Evolutionary conservation across 2,329 filamentous ascomycete species (phyloP).

Genomic region (Botrytis cinerea): DNA sequence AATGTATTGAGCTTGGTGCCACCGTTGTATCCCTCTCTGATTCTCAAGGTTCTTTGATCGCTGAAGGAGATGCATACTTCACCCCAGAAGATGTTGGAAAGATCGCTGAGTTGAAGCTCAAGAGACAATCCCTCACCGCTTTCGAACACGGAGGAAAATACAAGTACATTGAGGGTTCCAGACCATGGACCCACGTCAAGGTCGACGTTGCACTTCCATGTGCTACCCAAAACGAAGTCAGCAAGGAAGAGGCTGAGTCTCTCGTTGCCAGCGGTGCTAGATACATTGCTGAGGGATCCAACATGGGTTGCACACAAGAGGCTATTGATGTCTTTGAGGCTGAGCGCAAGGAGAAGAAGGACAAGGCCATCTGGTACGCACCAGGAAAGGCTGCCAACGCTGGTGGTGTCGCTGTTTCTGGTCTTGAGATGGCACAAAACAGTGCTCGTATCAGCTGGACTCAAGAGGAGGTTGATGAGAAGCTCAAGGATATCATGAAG

Average conservation of each 20-base stretch:
- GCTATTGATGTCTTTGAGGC: constrained; percentile 93
- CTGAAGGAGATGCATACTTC: constrained; percentile 70
- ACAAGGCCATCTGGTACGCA: constrained; percentile 84
- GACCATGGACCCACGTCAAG: constrained; percentile 88
- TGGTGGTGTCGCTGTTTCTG: constrained; percentile 94
- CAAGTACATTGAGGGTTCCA: constrained; percentile 83
- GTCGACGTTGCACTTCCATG: constrained; percentile 91
- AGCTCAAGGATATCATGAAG: constrained; percentile 95
- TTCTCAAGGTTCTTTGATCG: constrained; percentile 81
- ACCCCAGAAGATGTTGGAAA: constrained; percentile 74
- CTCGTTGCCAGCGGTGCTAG: constrained; percentile 75
- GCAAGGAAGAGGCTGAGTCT: constrained; percentile 81
- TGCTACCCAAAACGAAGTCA: constrained; percentile 98
- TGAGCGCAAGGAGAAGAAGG: constrained; percentile 68
- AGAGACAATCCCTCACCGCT: constrained; percentile 78
- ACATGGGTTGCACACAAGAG: constrained; percentile 98
- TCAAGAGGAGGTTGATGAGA: constrained; percentile 82
- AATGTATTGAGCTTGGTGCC: constrained; percentile 92
- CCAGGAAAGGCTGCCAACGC: constrained; percentile 97
- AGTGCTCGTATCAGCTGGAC: constrained; percentile 84
- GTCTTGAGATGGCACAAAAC: constrained; percentile 99
- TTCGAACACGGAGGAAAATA: constrained; percentile 67
- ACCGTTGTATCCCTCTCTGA: constrained; percentile 92
- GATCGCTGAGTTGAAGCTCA: constrained; percentile 84
- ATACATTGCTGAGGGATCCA: constrained; percentile 94